Base-by-base conservation (phyloP, 2,329 filamentous ascomycete species). In the Tolypocladium guangdongense region DNA sequence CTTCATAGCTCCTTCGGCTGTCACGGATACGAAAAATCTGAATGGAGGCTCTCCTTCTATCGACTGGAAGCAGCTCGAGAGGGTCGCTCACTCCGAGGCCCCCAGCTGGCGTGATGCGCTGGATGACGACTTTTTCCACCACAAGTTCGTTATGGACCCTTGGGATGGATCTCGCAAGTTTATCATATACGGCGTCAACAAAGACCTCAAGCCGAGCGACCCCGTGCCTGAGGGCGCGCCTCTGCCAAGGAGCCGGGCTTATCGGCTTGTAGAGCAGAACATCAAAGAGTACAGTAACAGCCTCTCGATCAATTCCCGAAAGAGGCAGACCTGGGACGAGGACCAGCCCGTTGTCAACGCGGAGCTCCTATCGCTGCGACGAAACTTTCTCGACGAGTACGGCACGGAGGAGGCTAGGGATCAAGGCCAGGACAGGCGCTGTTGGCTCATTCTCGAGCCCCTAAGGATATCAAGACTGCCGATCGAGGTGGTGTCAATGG, bases 281-380 rank as follows among this genome's bases (percentile, higher is more conserved):
- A 95, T 97, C 58, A 79, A 92, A 57, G 85, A 91, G 60, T 97
- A 93, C 68, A 90, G 86, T 51, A 80, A 87, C 60, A 95, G 88
- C 64, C 73, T 91, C 20, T 92, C 81, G 70, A 74, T 76, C 6
- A 86, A 83, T 24, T 58, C 60, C 70, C 82, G 56, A 74, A 81
- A 52, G 58, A 70, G 20, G 73, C 71, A 38, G 65, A 63, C 63
- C 0, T 87, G 86, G 71, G 74, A 81, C 36, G 74, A 80, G 38
- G 72, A 86, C n/a, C 89, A 97, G 60, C 88, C 90, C 1, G 93
- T 99, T 0, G 70, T 95, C 6, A 78, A 86, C 60, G 90, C 86
- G 0, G 81, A 92, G 58, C 73, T 86, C 48, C 78, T 95, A 30
- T 75, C 86, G 1, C 76, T 90, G 36, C 83, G 90, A n/a, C 82